These are phyloP conservation scores for Mycena indigotica DNA, from an alignment of 768 basidiomycete species.

Conservation along the genomic window DNA sequence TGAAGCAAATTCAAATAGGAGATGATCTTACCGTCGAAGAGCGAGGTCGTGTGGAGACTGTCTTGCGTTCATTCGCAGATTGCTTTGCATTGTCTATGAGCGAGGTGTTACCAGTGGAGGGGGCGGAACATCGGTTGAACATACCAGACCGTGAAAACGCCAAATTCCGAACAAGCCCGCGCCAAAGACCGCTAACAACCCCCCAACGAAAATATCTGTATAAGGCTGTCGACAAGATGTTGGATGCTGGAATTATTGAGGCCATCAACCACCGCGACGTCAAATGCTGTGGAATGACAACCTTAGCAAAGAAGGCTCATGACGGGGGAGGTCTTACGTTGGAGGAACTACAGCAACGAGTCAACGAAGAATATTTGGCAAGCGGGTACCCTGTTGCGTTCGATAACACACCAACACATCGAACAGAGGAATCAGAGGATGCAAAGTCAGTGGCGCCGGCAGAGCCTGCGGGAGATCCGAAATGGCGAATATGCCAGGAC, in stretches of 20 bases:
- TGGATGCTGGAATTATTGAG: constrained; percentile 35
- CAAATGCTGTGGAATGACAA: constrained; percentile 34
- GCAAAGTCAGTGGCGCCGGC: background rate
- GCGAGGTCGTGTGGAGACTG: constrained; percentile 13
- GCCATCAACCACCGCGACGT: constrained; percentile 29
- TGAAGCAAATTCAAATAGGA: constrained; percentile 20
- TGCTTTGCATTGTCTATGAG: constrained; percentile 39
- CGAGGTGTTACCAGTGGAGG: constrained; percentile 37
- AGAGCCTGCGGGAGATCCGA: constrained; percentile 13
- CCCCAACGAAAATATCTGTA: constrained; percentile 33
- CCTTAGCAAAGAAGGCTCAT: constrained; percentile 35
- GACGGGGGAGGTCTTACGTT: constrained; percentile 31
- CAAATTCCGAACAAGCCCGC: constrained; percentile 25
- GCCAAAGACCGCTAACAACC: constrained; percentile 31
- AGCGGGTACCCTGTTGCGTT: constrained; percentile 22
- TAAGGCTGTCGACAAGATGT: constrained; percentile 36
- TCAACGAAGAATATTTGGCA: constrained; percentile 35
- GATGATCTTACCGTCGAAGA: constrained; percentile 17
- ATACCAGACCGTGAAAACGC: constrained; percentile 31
- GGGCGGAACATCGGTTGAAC: constrained; percentile 33
- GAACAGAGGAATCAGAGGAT: constrained; percentile 11
- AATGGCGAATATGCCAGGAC: constrained; percentile 43
- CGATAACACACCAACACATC: constrained; percentile 26
- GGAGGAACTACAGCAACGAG: constrained; percentile 33
- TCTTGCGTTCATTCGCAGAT: constrained; percentile 39